Evolutionary conservation across 768 basidiomycete genomes (phyloP).

Genomic region (Rhodotorula diobovata): DNA sequence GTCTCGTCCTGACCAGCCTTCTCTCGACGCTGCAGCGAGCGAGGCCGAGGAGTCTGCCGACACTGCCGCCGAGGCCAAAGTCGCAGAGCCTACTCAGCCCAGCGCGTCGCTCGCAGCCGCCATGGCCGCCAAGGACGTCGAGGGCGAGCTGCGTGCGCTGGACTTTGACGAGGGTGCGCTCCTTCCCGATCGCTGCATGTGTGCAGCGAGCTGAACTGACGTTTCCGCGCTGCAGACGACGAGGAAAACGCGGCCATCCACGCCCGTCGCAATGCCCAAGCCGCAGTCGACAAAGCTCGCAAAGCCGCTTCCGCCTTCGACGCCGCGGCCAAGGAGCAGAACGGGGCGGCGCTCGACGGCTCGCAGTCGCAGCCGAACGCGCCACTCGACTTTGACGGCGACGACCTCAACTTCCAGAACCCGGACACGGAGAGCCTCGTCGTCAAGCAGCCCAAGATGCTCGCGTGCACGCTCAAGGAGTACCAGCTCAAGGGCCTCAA

Average conservation of each 20-base stretch:
- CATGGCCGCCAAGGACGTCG: conserved; percentile 51
- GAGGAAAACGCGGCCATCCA: conserved; percentile 77
- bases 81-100: conserved; percentile 28
- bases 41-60: conserved; percentile 49
- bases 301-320: conserved; percentile 82
- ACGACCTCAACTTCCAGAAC: conserved; percentile 98
- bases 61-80: conserved; percentile 32
- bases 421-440: conserved; percentile 81
- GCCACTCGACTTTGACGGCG: conserved; percentile 62
- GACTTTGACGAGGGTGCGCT: conserved; percentile 83
- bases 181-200: background rate
- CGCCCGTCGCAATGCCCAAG: conserved; percentile 81
- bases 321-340: conserved; percentile 68
- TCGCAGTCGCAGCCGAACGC: background rate
- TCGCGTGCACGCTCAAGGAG: conserved; percentile 94
- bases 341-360: conserved; percentile 50
- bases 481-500: conserved; percentile 97
- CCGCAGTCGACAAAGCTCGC: conserved; percentile 72
- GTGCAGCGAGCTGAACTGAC: no score
- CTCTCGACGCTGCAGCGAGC: conserved; percentile 41
- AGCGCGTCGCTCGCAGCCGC: conserved; percentile 33
- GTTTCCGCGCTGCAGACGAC: conserved; percentile 59
- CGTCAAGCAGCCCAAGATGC: conserved; percentile 87
- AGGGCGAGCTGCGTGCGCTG: conserved; percentile 60
- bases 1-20: background rate